Conservation (phyloP, 225 moss, liverwort and hornwort genomes). For the Physcomitrellopsis africana region DNA sequence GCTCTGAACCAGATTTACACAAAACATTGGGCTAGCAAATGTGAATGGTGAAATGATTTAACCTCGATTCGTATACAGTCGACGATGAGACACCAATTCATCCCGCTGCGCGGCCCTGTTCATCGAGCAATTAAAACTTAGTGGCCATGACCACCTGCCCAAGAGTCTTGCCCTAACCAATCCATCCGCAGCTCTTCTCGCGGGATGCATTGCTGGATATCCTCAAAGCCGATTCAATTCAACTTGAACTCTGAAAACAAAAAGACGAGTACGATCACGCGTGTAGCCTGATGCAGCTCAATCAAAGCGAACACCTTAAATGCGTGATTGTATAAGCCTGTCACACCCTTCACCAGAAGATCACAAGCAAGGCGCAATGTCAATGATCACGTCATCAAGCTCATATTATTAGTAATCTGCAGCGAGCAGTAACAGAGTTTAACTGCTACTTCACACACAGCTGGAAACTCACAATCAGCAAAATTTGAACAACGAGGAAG, state of each 20-base stretch:
- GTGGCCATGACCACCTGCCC: conserved; percentile 30
- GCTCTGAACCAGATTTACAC: background rate
- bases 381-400: background rate
- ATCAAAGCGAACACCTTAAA: conserved; percentile 15
- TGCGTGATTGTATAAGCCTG: conserved; percentile 11
- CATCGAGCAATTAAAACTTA: conserved; percentile 15
- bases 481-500: conserved; percentile 12
- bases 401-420: conserved; percentile 1
- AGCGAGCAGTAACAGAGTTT: background rate
- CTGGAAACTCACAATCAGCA: conserved; percentile 14
- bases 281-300: conserved; percentile 13
- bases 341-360: conserved; percentile 23
- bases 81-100: conserved; percentile 30
- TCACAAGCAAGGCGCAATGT: conserved; percentile 20
- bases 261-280: conserved; percentile 16
- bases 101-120: conserved; percentile 30
- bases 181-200: conserved; percentile 39
- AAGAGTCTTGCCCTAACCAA: conserved; percentile 39
- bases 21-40: conserved; percentile 16
- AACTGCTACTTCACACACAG: conserved; percentile 13
- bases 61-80: conserved; percentile 42
- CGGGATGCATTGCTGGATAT: conserved; percentile 39
- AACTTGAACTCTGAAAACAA: conserved; percentile 13
- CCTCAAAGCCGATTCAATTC: conserved; percentile 32
- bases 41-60: conserved; percentile 18